Conservation (phyloP, 1,284 basidiomycete genomes). For the Tylopilus sp. region DNA sequence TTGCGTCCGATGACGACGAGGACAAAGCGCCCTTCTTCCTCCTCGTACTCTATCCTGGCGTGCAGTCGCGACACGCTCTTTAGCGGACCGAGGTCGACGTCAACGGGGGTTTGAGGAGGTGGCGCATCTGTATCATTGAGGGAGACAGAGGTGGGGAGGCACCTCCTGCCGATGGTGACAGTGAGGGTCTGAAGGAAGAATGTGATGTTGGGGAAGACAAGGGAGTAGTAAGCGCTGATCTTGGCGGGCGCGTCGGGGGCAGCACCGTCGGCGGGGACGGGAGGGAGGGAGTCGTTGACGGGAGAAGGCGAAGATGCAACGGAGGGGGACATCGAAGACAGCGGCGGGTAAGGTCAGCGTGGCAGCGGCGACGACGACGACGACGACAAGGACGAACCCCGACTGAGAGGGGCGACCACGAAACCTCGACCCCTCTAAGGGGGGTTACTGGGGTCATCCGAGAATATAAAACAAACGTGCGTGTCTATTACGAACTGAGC, state of each 20-base stretch:
- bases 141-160: conserved; percentile 54
- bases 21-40: conserved; percentile 83
- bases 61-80: conserved; percentile 97
- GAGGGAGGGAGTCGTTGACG: conserved; percentile 18
- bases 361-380: conserved; percentile 5
- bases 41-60: conserved; percentile 91
- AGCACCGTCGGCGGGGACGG: conserved; percentile 25
- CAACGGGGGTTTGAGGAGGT: conserved; percentile 51
- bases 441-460: conserved; percentile 19
- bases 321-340: conserved; percentile 26
- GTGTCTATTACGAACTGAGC: background rate
- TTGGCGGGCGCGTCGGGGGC: conserved; percentile 45
- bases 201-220: conserved; percentile 88
- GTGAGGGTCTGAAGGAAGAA: conserved; percentile 84
- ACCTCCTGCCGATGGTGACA: conserved; percentile 75
- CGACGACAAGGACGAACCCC: conserved; percentile 3
- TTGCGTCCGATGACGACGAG: conserved; percentile 92
- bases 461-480: conserved; percentile 21
- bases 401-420: conserved; percentile 3
- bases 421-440: conserved; percentile 2
- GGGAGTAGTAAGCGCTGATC: conserved; percentile 90
- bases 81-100: conserved; percentile 94
- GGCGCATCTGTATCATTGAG: conserved; percentile 45
- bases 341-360: conserved; percentile 13
- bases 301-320: conserved; percentile 4